Percentiles rank a stretch among this genome's conserved stretches.
These are phyloP conservation scores for Canariomyces notabilis DNA, from an alignment of 2,329 filamentous ascomycete species.

Conservation along the genomic window DNA sequence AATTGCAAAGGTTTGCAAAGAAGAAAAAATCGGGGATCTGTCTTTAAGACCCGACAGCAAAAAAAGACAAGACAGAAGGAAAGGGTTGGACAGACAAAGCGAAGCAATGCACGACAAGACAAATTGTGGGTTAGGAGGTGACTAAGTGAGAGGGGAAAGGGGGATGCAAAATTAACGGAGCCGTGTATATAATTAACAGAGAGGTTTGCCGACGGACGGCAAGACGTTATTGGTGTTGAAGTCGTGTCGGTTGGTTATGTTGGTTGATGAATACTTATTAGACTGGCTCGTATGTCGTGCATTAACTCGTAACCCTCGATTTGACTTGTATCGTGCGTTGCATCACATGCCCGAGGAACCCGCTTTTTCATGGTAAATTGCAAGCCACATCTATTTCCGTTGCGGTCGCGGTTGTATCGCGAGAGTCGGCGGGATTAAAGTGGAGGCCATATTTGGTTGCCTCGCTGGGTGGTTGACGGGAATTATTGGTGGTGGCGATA, in stretches of 20 bases:
- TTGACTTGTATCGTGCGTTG: neutral
- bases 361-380: neutral
- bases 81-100: no score
- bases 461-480: slow-evolving; percentile 9
- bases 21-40: neutral
- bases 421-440: slow-evolving; percentile 11
- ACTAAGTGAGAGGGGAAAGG: no score
- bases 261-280: neutral
- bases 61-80: slow-evolving; percentile 14
- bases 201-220: no score
- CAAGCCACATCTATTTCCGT: neutral
- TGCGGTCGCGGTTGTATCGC: neutral
- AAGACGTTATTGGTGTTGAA: no score
- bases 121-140: no score
- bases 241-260: no score
- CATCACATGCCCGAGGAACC: no score
- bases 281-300: neutral
- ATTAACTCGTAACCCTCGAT: neutral
- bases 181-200: slow-evolving; percentile 14
- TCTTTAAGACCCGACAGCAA: neutral
- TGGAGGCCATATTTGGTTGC: slow-evolving; percentile 5
- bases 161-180: no score
- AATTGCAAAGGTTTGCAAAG: neutral
- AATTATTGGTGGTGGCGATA: neutral
- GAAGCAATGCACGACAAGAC: neutral